phyloP scores from a whole-genome alignment of 2,329 filamentous ascomycete genomes.

The Talaromyces pinophilus region DNA sequence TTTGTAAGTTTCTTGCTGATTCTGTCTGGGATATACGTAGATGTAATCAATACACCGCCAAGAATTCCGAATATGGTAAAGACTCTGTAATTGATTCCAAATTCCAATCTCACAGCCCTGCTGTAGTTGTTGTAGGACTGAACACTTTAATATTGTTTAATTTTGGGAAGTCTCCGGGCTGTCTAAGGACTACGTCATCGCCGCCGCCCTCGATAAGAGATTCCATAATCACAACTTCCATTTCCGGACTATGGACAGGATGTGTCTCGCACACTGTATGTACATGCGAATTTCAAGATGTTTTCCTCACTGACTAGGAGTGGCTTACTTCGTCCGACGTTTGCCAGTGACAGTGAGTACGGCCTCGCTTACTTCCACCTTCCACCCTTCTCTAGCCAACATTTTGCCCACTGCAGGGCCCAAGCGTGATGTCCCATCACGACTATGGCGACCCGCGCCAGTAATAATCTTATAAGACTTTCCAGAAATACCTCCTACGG shows the following conservation, averaged over 20 bases:
- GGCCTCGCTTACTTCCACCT: conserved; percentile 70
- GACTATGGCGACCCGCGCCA: conserved; percentile 75
- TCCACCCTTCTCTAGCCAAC: conserved; percentile 80
- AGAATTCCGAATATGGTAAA: not conserved
- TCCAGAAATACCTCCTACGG: conserved; percentile 48
- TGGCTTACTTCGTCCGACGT: conserved; percentile 14
- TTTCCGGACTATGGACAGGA: not conserved
- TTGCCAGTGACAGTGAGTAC: conserved; percentile 68
- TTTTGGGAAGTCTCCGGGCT: not conserved
- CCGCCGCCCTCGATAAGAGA: not conserved
- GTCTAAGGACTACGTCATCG: conserved; percentile 6
- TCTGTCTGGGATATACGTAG: not conserved
- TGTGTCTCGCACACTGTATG: not conserved
- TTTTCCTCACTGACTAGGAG: not conserved
- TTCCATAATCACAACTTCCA: not conserved
- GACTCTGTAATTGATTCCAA: not conserved
- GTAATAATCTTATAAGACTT: conserved; percentile 74
- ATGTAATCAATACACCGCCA: not conserved
- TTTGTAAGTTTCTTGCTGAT: not conserved
- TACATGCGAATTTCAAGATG: not conserved
- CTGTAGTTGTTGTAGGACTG: not conserved
- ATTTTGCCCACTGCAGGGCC: conserved; percentile 77
- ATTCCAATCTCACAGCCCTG: not conserved
- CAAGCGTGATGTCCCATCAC: conserved; percentile 71
- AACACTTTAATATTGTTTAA: too few species aligned